A percentile compares a stretch with the other conserved stretches of the same genome.
phyloP scores from a whole-genome alignment of 225 moss, liverwort and hornwort genomes.

The Sphagnum tenellum region DNA sequence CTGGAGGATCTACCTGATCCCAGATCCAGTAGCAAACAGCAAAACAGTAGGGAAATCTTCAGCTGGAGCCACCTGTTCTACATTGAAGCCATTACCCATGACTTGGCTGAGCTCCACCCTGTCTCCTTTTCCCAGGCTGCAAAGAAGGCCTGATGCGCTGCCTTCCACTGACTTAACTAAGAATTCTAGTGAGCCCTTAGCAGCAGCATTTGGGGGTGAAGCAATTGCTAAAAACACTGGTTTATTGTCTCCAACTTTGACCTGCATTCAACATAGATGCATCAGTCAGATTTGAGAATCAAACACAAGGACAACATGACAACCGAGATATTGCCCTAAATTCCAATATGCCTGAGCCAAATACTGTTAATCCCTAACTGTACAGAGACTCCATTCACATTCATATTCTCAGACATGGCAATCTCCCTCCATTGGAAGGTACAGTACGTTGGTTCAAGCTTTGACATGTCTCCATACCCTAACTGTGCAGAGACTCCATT shows the following conservation, averaged over 20 bases:
- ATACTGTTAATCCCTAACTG: too few relatives aligned
- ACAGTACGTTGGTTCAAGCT: too few relatives aligned
- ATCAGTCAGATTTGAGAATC: too few relatives aligned
- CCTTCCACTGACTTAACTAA: slow-evolving; percentile 79
- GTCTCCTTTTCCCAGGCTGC: slow-evolving; percentile 68
- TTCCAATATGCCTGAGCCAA: too few relatives aligned
- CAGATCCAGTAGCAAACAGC: slow-evolving; percentile 95
- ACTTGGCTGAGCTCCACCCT: slow-evolving; percentile 95
- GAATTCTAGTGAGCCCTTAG: slow-evolving; percentile 71
- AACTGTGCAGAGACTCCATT: too few relatives aligned
- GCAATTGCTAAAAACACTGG: slow-evolving; percentile 92
- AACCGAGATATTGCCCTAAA: too few relatives aligned
- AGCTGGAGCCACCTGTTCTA: slow-evolving; percentile 57
- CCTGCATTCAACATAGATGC: slow-evolving; percentile 18
- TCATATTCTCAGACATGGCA: too few relatives aligned
- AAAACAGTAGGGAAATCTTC: slow-evolving; percentile 60
- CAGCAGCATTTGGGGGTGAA: slow-evolving; percentile 62
- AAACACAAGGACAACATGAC: too few relatives aligned
- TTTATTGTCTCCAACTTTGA: slow-evolving; percentile 73
- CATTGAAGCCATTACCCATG: slow-evolving; percentile 72
- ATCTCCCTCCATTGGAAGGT: too few relatives aligned
- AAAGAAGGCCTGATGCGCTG: slow-evolving; percentile 71
- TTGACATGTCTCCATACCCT: too few relatives aligned
- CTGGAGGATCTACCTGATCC: slow-evolving; percentile 58
- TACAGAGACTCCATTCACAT: too few relatives aligned